Evolutionary conservation across 805 yeast genomes (phyloP).

Genomic region (Kodamaea nitidulidarum): DNA sequence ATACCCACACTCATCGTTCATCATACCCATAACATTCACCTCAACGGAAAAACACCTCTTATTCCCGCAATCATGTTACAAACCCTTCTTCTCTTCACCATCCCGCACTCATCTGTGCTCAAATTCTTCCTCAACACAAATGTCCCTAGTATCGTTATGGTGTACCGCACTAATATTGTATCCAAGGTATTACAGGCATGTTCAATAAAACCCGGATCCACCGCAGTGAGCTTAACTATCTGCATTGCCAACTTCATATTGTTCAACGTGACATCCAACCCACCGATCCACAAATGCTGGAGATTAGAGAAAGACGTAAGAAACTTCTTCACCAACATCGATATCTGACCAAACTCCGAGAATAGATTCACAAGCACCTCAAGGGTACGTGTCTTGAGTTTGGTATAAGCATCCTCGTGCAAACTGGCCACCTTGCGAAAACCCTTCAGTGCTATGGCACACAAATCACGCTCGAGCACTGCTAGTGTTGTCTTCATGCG

Average conservation of each 20-base stretch:
- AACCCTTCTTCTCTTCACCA: slow-evolving; percentile 34
- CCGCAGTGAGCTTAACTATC: background rate
- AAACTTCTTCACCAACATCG: slow-evolving; percentile 24
- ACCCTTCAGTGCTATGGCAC: slow-evolving; percentile 4
- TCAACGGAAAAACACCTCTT: slow-evolving; percentile 36
- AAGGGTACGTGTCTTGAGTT: background rate
- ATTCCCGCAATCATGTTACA: slow-evolving; percentile 41
- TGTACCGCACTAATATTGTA: slow-evolving; percentile 33
- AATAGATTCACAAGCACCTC: background rate
- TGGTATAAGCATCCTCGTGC: background rate
- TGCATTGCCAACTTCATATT: slow-evolving; percentile 1
- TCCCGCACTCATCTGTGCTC: slow-evolving; percentile 24
- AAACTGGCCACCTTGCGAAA: slow-evolving; percentile 1
- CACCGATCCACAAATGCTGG: slow-evolving; percentile 22
- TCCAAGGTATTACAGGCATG: slow-evolving; percentile 19
- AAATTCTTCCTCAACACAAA: slow-evolving; percentile 38
- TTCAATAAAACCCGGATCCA: background rate
- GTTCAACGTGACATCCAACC: slow-evolving; percentile 3
- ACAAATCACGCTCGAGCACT: slow-evolving; percentile 29
- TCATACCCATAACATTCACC: too few species aligned
- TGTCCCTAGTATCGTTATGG: slow-evolving; percentile 35
- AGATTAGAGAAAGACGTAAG: slow-evolving; percentile 36
- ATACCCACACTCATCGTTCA: too few species aligned
- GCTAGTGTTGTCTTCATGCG: slow-evolving; percentile 17
- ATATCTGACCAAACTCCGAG: slow-evolving; percentile 2